Base-by-base conservation (phyloP, 2,329 filamentous ascomycete species). In the Coniochaeta sp. region DNA sequence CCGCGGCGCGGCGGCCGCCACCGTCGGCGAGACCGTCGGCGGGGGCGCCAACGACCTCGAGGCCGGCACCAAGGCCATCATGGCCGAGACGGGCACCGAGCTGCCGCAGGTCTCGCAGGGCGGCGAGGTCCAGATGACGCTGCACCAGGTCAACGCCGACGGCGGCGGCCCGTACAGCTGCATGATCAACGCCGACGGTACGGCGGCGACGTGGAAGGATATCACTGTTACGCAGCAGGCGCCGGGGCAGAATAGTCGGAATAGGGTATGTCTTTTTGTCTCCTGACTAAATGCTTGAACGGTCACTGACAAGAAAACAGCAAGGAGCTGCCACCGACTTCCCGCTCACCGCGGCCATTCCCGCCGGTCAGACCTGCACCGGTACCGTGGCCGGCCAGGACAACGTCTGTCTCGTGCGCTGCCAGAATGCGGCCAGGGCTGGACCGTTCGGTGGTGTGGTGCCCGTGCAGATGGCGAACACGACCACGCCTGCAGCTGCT, bases 81-180 rank as follows among this genome's bases (percentile, higher is more conserved):
- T 86, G 71, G 70, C 72, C 53, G 72, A 76, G 63, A 83, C 75
- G 6, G 82, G 81, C 52, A 68, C 67, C 53, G 59, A 67, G 52
- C 76, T 86, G 22, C 81, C 83, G 10, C 82, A 86, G 68, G 69
- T 86, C 58, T 72, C 71, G 6, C 59, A 71, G 0, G 82, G 82
- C 48, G 83, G 83, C 52, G 59, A 72, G 51, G 59, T 86, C 54
- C 69, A 69, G 58, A 85, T 86, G 74, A 85, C 81, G 1, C 70
- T 86, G 9, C 83, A 85, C 68, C 82, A 86, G 64, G 81, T 86
- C 64, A 86, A 86, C 67, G 73, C 72, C 32, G 83, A 87, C 57
- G 83, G 83, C 53, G 83, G 79, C 53, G 83, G 83, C 16, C 82
- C 82, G 2, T 86, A 83, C 67, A 77, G 70, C 6, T 85, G 82